A percentile compares a stretch with the other conserved stretches of the same genome.
These are phyloP conservation scores for Bipolaris victoriae DNA, from an alignment of 2,329 filamentous ascomycete species.

Conservation along the genomic window DNA sequence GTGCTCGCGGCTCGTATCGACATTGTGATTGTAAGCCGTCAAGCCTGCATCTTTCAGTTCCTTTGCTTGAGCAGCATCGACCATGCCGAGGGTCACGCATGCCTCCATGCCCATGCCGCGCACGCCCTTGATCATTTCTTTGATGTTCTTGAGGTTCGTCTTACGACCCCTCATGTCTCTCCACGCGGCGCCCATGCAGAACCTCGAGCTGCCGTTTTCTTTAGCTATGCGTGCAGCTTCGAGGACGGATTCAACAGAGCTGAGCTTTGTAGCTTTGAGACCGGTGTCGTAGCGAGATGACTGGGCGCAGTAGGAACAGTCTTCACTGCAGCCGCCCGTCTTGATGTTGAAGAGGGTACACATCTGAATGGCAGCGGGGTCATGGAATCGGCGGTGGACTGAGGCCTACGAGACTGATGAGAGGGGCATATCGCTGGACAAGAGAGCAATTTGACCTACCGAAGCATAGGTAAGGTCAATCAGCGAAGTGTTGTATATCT, in stretches of 20 bases:
- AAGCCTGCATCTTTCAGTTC: constrained; percentile 83
- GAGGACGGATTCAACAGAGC: constrained; percentile 79
- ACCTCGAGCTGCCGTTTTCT: constrained; percentile 83
- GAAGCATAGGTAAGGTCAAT: constrained; percentile 79
- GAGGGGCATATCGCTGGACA: constrained; percentile 1
- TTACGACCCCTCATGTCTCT: constrained; percentile 91
- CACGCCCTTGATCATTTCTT: constrained; percentile 83
- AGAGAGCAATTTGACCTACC: constrained; percentile 52
- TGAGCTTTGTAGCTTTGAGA: constrained; percentile 79
- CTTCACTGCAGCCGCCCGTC: constrained; percentile 88
- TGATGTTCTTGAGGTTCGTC: constrained; percentile 81
- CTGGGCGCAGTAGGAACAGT: constrained; percentile 92
- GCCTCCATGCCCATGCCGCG: constrained; percentile 84
- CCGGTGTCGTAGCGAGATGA: constrained; percentile 81
- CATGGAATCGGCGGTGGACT: constrained; percentile 84
- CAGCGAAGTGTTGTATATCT: constrained; percentile 81
- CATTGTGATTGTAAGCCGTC: constrained; percentile 93
- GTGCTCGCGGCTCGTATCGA: constrained; percentile 88
- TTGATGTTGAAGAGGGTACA: constrained; percentile 98
- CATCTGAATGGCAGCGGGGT: constrained; percentile 83
- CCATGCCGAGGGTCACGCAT: constrained; percentile 94
- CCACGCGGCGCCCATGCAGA: constrained; percentile 97
- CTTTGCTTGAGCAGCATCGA: constrained; percentile 78
- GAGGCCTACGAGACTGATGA: constrained; percentile 60
- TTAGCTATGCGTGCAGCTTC: constrained; percentile 77